phyloP scores from a whole-genome alignment of 139 green algal species.

The Tetradesmus obliquus region DNA sequence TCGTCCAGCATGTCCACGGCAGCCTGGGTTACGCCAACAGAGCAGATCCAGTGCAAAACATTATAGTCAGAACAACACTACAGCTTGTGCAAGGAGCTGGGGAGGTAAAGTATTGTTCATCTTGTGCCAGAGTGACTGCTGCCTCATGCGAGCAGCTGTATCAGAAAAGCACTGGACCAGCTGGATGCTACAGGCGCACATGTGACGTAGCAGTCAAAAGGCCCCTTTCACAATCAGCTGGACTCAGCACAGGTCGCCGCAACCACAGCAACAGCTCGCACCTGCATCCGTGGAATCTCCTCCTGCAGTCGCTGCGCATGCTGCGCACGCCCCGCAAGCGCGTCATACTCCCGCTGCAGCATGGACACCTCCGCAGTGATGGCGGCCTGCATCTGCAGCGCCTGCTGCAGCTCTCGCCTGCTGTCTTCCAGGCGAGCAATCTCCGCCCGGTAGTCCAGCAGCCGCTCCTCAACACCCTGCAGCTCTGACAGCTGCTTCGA shows the following conservation, averaged over 20 bases:
- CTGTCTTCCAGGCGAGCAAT: not conserved
- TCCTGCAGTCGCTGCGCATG: not conserved
- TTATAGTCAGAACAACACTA: not conserved
- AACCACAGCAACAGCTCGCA: not conserved
- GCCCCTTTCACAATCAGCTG: no score
- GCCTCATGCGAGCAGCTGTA: no score
- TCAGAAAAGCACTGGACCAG: no score
- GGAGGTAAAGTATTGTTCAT: not conserved
- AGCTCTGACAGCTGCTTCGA: not conserved
- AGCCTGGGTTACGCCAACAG: not conserved
- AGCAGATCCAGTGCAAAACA: not conserved
- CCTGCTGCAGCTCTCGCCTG: slow-evolving; percentile 24
- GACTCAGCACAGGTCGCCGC: not conserved
- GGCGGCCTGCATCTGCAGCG: slow-evolving; percentile 18
- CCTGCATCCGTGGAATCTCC: not conserved
- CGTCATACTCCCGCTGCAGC: slow-evolving; percentile 2
- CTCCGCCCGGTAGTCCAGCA: not conserved
- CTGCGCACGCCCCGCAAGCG: not conserved
- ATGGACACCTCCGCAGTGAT: slow-evolving; percentile 2
- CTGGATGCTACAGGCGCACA: no score
- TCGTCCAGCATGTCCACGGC: not conserved
- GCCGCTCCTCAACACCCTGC: not conserved
- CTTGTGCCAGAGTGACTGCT: no score
- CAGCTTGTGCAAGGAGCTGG: not conserved
- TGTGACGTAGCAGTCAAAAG: no score